Evolutionary conservation across 352 stramenopile species (phyloP).

Genomic region (Pythium inflatum): DNA sequence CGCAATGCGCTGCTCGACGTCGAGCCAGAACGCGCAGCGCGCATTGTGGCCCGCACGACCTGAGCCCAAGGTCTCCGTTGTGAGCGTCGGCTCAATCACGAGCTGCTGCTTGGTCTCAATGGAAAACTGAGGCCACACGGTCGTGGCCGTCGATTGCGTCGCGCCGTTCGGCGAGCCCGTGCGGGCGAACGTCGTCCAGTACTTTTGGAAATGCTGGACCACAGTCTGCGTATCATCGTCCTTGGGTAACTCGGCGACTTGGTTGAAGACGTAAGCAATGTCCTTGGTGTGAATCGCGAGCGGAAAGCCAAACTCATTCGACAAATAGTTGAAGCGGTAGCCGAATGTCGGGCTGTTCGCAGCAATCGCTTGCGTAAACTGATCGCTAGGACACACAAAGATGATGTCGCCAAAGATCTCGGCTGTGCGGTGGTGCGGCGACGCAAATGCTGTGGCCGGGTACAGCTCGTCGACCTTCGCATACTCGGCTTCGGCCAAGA

Average conservation of each 20-base stretch:
- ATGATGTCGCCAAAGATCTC: constrained; percentile 16
- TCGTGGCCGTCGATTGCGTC: not conserved
- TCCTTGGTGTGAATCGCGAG: constrained; percentile 15
- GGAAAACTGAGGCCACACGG: not conserved
- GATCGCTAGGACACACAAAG: constrained; percentile 22
- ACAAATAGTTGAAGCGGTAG: constrained; percentile 25
- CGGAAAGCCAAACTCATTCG: not conserved
- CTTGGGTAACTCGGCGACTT: not conserved
- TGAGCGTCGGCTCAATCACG: constrained; percentile 7
- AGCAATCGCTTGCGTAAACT: not conserved
- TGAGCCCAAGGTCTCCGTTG: not conserved
- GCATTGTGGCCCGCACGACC: not conserved
- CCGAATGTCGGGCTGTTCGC: not conserved
- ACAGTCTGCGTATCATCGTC: not conserved
- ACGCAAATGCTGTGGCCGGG: not conserved
- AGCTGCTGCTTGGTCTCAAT: constrained; percentile 11
- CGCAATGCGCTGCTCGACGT: constrained; percentile 5
- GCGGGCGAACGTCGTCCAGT: constrained; percentile 18
- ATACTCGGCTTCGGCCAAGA: constrained; percentile 10
- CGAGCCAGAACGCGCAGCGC: constrained; percentile 18
- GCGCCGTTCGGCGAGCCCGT: not conserved
- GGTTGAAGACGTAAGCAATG: constrained; percentile 22
- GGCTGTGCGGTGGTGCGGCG: constrained; percentile 6
- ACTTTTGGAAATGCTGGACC: not conserved
- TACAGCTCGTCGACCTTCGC: constrained; percentile 5